These are phyloP conservation scores for Petunia secreta DNA, from an alignment of 257 asterid genomes.

Conservation along the genomic window DNA sequence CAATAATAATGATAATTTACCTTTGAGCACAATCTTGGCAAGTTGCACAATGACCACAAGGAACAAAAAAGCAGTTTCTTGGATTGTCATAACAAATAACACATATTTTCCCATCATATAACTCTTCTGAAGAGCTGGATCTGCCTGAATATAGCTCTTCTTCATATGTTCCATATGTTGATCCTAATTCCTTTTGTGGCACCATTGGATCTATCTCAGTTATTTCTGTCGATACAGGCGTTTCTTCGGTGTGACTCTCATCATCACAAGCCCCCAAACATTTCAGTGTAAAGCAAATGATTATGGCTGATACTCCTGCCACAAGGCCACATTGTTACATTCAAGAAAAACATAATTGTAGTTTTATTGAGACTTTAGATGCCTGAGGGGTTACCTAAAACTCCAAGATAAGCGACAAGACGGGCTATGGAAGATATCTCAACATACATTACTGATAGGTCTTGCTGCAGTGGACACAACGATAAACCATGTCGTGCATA, in stretches of 20 bases:
- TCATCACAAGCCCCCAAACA: slow-evolving; percentile 26
- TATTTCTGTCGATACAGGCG: background rate
- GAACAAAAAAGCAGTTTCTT: slow-evolving; percentile 41
- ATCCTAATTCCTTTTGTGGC: slow-evolving; percentile 22
- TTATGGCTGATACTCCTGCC: slow-evolving; percentile 25
- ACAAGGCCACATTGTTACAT: background rate
- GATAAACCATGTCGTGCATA: background rate
- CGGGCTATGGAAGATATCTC: slow-evolving; percentile 20
- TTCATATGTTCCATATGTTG: slow-evolving; percentile 37
- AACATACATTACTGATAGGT: background rate
- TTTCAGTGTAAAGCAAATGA: slow-evolving; percentile 23
- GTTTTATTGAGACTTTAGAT: background rate
- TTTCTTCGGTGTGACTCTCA: slow-evolving; percentile 22
- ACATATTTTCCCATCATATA: slow-evolving; percentile 38
- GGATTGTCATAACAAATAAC: slow-evolving; percentile 39
- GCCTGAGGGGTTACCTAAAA: slow-evolving; percentile 27
- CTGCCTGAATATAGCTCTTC: slow-evolving; percentile 19
- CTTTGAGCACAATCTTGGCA: slow-evolving; percentile 38
- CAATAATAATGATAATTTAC: too few species aligned
- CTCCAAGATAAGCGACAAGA: slow-evolving; percentile 1
- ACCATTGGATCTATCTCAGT: slow-evolving; percentile 28
- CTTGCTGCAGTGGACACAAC: slow-evolving; percentile 28
- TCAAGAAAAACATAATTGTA: background rate
- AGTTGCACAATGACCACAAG: slow-evolving; percentile 46
- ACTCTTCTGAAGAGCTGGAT: slow-evolving; percentile 34